Percentiles rank a stretch among this genome's conserved stretches.
These are phyloP conservation scores for Apiotrichum domesticum DNA, from an alignment of 1,284 basidiomycete species.

Conservation along the genomic window DNA sequence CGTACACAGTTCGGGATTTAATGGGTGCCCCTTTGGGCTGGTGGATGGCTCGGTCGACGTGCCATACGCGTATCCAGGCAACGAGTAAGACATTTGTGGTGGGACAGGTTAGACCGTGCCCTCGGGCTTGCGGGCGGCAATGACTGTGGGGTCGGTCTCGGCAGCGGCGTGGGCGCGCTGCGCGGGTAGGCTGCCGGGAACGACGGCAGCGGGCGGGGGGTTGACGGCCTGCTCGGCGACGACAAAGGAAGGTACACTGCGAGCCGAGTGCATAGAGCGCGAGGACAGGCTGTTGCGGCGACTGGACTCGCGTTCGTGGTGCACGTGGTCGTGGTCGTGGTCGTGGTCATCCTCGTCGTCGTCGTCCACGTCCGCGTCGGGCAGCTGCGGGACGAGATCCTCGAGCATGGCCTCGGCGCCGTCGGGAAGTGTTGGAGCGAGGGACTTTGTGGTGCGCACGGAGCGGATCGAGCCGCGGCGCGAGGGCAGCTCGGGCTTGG, in stretches of 20 bases:
- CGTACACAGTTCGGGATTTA: no score
- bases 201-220: conserved; percentile 1
- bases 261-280: no score
- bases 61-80: no score
- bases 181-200: not conserved
- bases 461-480: conserved; percentile 24
- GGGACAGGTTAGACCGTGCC: not conserved
- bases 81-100: not conserved
- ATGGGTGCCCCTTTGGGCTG: no score
- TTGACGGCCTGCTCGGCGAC: conserved; percentile 9
- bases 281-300: conserved; percentile 1
- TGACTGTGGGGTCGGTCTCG: not conserved
- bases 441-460: conserved; percentile 22
- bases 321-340: not conserved
- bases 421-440: conserved; percentile 44
- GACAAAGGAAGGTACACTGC: conserved; percentile 18
- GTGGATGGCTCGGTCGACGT: no score
- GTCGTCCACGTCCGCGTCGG: no score
- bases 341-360: conserved; percentile 1
- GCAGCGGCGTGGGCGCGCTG: not conserved
- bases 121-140: not conserved
- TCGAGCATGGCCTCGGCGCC: conserved; percentile 46
- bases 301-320: no score
- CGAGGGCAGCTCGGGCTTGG: conserved; percentile 27
- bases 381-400: conserved; percentile 20